Percentiles rank a stretch among this genome's conserved stretches.
Evolutionary conservation across 2,329 filamentous ascomycete species (phyloP).

Genomic region (Parastagonospora avenae): DNA sequence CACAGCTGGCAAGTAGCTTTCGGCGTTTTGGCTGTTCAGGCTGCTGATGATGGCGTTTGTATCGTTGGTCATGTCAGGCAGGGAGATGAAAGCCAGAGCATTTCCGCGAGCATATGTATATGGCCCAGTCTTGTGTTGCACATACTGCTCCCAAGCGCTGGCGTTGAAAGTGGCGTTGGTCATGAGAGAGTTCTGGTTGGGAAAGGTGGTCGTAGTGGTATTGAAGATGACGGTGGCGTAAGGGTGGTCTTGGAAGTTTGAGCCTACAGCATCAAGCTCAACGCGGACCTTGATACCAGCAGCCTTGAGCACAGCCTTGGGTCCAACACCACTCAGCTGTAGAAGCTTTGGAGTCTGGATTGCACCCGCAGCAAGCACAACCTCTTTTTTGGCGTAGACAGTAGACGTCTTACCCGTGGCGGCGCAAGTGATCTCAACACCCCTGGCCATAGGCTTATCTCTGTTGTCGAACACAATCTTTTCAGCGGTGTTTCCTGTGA

Average conservation of each 20-base stretch:
- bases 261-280: conserved; percentile 38
- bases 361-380: conserved; percentile 64
- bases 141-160: conserved; percentile 37
- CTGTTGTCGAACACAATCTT: conserved; percentile 26
- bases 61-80: conserved; percentile 23
- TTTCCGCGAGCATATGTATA: conserved; percentile 32
- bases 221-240: conserved; percentile 28
- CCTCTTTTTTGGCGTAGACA: conserved; percentile 51
- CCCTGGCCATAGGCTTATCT: conserved; percentile 20
- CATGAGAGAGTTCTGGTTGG: conserved; percentile 25
- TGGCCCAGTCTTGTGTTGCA: conserved; percentile 39
- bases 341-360: conserved; percentile 62
- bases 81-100: conserved; percentile 29
- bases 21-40: conserved; percentile 30
- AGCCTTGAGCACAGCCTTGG: conserved; percentile 33
- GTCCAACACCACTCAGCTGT: conserved; percentile 40
- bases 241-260: conserved; percentile 44
- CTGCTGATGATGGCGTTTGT: conserved; percentile 4
- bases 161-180: conserved; percentile 42
- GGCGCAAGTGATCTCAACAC: conserved; percentile 25
- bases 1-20: conserved; percentile 26
- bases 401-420: conserved; percentile 14
- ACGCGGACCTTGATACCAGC: conserved; percentile 32
- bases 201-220: conserved; percentile 26
- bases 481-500: conserved; percentile 25